Evolutionary conservation across 2,329 filamentous ascomycete species (phyloP), one percentile per base, ranked within the genome.

Genomic region (Stagonosporopsis rhizophila): DNA sequence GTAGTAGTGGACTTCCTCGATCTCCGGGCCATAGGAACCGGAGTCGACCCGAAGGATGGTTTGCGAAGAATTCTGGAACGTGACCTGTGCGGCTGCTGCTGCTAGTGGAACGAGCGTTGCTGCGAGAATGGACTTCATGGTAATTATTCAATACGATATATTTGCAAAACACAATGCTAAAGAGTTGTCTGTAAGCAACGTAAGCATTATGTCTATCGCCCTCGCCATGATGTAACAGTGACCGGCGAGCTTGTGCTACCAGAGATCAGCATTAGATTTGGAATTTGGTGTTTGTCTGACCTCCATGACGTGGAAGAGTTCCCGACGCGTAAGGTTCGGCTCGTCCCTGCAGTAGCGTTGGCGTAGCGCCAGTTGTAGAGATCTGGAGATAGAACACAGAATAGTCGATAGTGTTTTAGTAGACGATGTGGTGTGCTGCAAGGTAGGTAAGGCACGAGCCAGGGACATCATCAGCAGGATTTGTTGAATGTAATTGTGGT

Each of bases 1-100:
- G 62, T 81, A 82, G 60, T 82, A 65, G 34, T 65, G 79, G 34
- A 78, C 76, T 59, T 82, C 80, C 59, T 83, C 81, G 3, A 83
- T 67, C 2, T 70, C 60, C 1, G 80, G 80, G 3, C 80, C 80
- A 42, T 80, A 81, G 3, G 77, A 78, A n/a, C 80, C 80, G 50
- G 78, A 78, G 59, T 82, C 79, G 6, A 78, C 70, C 30, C 79
- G 72, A 1, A 82, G 62, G 30, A 71, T 69, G 2, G 75, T 74
- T n/a, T 60, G 55, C 15, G 69, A 68, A 12, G 56, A 53, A 44
- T 73, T 61, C 27, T 62, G 56, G 38, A 57, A 62, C 2, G 61
- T 60, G 17, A 60, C 34, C 53, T 63, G 58, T 9, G 45, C 44
- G 4, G 49, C 39, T 8, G 38, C 35, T 1, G 41, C 5, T 6